Evolutionary conservation across 495 filamentous ascomycete species (phyloP).

Genomic region (Hypoxylon subgilvum): DNA sequence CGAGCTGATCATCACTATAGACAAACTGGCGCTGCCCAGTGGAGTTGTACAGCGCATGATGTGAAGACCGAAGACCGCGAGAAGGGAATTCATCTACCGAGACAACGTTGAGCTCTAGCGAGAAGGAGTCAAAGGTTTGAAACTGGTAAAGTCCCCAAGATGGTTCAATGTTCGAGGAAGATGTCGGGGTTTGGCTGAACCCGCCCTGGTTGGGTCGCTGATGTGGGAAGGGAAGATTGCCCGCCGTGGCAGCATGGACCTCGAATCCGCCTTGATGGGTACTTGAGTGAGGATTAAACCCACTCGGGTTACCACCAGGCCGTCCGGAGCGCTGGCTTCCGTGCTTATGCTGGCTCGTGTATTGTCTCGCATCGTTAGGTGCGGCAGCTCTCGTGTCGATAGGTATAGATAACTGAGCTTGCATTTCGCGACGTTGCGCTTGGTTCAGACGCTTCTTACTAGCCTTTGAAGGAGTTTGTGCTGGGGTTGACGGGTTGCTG

Average conservation of each 20-base stretch:
- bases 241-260: not conserved
- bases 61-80: constrained; percentile 21
- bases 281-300: not conserved
- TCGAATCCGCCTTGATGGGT: constrained; percentile 7
- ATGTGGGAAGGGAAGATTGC: constrained; percentile 3
- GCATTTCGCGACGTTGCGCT: constrained; percentile 61
- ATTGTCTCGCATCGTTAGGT: constrained; percentile 27
- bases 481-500: not conserved
- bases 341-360: constrained; percentile 31
- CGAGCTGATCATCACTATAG: constrained; percentile 46
- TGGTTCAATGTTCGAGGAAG: constrained; percentile 15
- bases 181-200: constrained; percentile 4
- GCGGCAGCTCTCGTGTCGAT: constrained; percentile 49
- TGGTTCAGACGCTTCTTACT: constrained; percentile 59
- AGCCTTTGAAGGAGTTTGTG: constrained; percentile 26
- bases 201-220: constrained; percentile 13
- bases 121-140: constrained; percentile 5
- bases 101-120: constrained; percentile 21
- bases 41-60: constrained; percentile 25
- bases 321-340: constrained; percentile 27
- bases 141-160: constrained; percentile 29
- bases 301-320: constrained; percentile 11
- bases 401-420: constrained; percentile 57
- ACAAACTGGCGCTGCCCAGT: constrained; percentile 17
- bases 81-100: constrained; percentile 31